phyloP scores from a whole-genome alignment of 108 stramenopile genomes.

The Mediolabrus comicus region DNA sequence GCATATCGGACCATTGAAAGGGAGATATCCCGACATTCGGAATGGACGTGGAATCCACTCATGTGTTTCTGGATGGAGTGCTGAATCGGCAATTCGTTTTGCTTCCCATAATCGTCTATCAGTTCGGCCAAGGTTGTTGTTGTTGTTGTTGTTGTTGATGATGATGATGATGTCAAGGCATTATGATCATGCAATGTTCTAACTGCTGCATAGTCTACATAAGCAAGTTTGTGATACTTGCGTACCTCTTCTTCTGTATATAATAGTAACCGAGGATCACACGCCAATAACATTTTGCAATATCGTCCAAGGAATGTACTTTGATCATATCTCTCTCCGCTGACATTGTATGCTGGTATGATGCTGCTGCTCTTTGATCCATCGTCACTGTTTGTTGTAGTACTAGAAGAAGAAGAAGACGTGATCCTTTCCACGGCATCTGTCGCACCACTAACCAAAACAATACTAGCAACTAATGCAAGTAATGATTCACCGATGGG shows the following conservation, averaged over 20 bases:
- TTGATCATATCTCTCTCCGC: slow-evolving; percentile 45
- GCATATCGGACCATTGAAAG: slow-evolving; percentile 82
- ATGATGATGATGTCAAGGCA: too few relatives aligned
- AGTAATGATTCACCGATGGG: slow-evolving; percentile 1
- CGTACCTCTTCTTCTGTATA: slow-evolving; percentile 46
- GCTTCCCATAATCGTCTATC: slow-evolving; percentile 14
- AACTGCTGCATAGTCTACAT: neutral
- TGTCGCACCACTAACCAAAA: slow-evolving; percentile 9
- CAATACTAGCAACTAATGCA: neutral
- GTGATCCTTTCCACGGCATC: slow-evolving; percentile 5
- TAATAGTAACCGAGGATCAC: slow-evolving; percentile 56
- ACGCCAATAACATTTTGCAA: slow-evolving; percentile 59
- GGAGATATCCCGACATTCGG: slow-evolving; percentile 86
- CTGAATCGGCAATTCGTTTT: slow-evolving; percentile 16
- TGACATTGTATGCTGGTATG: neutral
- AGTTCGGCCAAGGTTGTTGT: neutral
- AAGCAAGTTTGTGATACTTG: neutral
- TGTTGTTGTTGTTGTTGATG: neutral
- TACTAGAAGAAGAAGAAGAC: neutral
- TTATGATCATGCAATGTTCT: too few relatives aligned
- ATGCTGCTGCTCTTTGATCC: too few relatives aligned
- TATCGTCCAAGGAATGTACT: slow-evolving; percentile 54
- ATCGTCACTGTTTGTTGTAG: neutral
- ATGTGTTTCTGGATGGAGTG: slow-evolving; percentile 42
- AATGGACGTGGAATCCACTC: slow-evolving; percentile 66